These are phyloP conservation scores for Dalbergia cochinchinensis DNA, from an alignment of 306 rosid species.

Conservation along the genomic window DNA sequence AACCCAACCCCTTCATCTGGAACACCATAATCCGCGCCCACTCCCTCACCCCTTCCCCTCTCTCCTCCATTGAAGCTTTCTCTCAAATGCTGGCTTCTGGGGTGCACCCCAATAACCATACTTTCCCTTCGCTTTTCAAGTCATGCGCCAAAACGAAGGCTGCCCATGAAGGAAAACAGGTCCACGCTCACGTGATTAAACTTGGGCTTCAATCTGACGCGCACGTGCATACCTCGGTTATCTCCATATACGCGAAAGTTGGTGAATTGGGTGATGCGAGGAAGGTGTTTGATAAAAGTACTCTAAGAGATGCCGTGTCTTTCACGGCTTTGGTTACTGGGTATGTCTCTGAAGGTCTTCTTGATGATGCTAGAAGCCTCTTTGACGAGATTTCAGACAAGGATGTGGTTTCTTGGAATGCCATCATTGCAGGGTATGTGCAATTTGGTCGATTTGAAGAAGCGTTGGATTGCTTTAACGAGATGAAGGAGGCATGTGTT, in stretches of 20 bases:
- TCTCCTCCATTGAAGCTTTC: constrained; percentile 51
- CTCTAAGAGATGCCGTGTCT: constrained; percentile 66
- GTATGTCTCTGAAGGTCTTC: constrained; percentile 59
- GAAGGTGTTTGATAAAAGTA: constrained; percentile 70
- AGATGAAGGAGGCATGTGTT: constrained; percentile 61
- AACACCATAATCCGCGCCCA: constrained; percentile 76
- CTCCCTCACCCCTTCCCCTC: constrained; percentile 53
- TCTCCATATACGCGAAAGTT: constrained; percentile 64
- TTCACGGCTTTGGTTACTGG: constrained; percentile 80
- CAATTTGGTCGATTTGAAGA: constrained; percentile 66
- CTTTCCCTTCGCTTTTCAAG: constrained; percentile 77
- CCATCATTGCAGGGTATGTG: constrained; percentile 82
- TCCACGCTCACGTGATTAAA: constrained; percentile 71
- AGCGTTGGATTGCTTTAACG: constrained; percentile 62
- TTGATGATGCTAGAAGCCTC: constrained; percentile 67
- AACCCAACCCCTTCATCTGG: constrained; percentile 64
- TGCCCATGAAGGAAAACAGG: constrained; percentile 65
- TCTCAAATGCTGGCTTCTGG: constrained; percentile 56
- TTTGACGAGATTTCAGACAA: constrained; percentile 66
- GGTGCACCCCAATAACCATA: constrained; percentile 70
- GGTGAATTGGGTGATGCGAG: constrained; percentile 66
- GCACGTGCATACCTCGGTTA: constrained; percentile 69
- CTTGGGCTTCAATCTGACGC: constrained; percentile 63
- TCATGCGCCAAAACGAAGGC: constrained; percentile 64
- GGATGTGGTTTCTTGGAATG: constrained; percentile 90